These are phyloP conservation scores for Tympanopsis confertula DNA, from an alignment of 2,329 filamentous ascomycete genomes.

Conservation along the genomic window DNA sequence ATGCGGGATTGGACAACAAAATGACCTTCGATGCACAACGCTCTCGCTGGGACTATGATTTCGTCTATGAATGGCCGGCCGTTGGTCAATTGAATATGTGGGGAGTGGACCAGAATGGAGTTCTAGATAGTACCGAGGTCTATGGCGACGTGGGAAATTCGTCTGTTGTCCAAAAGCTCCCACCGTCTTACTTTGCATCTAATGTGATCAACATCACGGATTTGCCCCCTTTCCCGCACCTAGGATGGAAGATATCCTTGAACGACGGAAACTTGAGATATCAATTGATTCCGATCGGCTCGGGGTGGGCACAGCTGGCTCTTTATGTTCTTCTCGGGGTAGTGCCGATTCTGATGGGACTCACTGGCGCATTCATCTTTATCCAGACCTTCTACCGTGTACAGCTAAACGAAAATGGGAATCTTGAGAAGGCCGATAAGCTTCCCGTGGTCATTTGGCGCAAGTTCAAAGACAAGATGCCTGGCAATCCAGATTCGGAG, in stretches of 20 bases:
- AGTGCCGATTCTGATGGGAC: constrained; percentile 38
- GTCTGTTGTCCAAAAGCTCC: constrained; percentile 46
- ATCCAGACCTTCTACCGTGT: constrained; percentile 38
- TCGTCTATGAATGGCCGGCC: constrained; percentile 53
- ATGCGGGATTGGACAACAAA: constrained; percentile 41
- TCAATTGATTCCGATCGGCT: constrained; percentile 38
- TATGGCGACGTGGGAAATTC: constrained; percentile 52
- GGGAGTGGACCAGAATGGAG: constrained; percentile 52
- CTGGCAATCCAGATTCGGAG: constrained; percentile 13
- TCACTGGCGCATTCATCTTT: constrained; percentile 39
- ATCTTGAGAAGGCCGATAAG: constrained; percentile 32
- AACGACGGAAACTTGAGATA: constrained; percentile 42
- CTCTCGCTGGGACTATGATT: constrained; percentile 41
- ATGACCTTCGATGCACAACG: constrained; percentile 35
- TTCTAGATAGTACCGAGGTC: constrained; percentile 45
- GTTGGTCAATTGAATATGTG: constrained; percentile 52
- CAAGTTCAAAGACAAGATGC: constrained; percentile 16
- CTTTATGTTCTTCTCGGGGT: constrained; percentile 40
- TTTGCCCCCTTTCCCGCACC: constrained; percentile 36
- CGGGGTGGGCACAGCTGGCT: constrained; percentile 36
- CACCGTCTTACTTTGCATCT: constrained; percentile 41
- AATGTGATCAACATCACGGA: constrained; percentile 47
- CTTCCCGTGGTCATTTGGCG: constrained; percentile 21
- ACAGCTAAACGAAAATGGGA: constrained; percentile 47
- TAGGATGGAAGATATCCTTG: constrained; percentile 41